Conservation (phyloP, 2,329 filamentous ascomycete genomes). For the Arachnomyces sp. region DNA sequence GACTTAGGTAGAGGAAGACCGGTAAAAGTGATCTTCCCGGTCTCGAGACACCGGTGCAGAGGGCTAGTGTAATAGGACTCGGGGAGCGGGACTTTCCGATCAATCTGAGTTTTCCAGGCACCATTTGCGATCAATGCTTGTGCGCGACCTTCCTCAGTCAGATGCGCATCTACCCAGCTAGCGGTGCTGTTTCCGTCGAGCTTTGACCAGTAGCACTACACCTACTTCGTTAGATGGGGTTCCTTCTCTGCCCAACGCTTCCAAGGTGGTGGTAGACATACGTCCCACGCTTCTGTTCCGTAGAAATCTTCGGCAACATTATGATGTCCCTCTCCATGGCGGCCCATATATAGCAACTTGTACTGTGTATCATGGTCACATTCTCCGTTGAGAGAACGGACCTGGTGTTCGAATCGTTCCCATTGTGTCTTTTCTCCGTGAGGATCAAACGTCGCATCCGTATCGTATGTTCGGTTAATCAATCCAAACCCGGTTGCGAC, state of each 20-base stretch:
- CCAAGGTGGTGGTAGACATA: constrained; percentile 21
- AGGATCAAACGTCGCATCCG: constrained; percentile 26
- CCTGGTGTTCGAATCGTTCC: constrained; percentile 45
- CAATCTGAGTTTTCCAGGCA: constrained; percentile 45
- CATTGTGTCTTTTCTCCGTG: constrained; percentile 44
- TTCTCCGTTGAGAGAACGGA: constrained; percentile 39
- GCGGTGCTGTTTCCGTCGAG: constrained; percentile 49
- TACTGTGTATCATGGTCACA: constrained; percentile 37
- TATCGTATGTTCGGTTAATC: constrained; percentile 38
- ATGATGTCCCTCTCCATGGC: constrained; percentile 56
- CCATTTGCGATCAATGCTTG: constrained; percentile 42
- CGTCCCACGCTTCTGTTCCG: constrained; percentile 54
- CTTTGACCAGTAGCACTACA: constrained; percentile 51
- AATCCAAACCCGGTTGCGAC: constrained; percentile 36
- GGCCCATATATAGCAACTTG: constrained; percentile 51
- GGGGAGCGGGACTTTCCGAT: constrained; percentile 44
- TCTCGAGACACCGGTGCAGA: constrained; percentile 51
- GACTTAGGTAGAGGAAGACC: constrained; percentile 39
- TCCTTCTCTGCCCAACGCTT: too few species aligned
- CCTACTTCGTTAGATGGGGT: neutral
- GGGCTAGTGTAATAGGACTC: constrained; percentile 53
- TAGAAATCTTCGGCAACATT: constrained; percentile 55
- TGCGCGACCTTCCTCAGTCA: constrained; percentile 45
- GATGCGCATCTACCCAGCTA: constrained; percentile 52
- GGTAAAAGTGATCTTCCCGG: constrained; percentile 48